A percentile compares a stretch with the other conserved stretches of the same genome.
These are phyloP conservation scores for Saccharomyces paradoxus DNA, from an alignment of 805 yeast species.

Conservation along the genomic window DNA sequence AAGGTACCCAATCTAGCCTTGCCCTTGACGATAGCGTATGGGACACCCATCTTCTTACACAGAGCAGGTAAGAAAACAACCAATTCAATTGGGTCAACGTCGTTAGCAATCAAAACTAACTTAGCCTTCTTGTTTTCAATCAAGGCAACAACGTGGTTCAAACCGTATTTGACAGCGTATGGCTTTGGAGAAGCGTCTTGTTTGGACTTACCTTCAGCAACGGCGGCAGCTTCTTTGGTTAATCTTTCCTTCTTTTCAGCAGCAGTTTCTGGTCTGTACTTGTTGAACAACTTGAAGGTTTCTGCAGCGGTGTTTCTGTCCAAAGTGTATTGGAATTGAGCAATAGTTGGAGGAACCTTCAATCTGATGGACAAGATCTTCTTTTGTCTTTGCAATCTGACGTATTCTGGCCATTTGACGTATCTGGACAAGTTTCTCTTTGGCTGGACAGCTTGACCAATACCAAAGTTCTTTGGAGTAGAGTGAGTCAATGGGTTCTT, in stretches of 20 bases:
- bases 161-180: constrained; percentile 93
- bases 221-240: constrained; percentile 97
- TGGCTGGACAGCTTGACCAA: constrained; percentile 93
- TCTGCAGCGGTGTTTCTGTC: constrained; percentile 99
- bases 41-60: constrained; percentile 98
- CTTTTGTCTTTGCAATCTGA: constrained; percentile 97
- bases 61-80: constrained; percentile 97
- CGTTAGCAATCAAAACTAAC: constrained; percentile 95
- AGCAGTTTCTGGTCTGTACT: constrained; percentile 96
- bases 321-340: constrained; percentile 91
- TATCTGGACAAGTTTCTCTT: constrained; percentile 93
- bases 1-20: constrained; percentile 97
- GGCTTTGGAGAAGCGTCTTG: constrained; percentile 97
- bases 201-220: constrained; percentile 95
- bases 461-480: constrained; percentile 88
- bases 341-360: constrained; percentile 97
- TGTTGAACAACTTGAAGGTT: constrained; percentile 94
- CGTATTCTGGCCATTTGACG: constrained; percentile 99
- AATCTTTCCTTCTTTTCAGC: constrained; percentile 99
- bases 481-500: constrained; percentile 86
- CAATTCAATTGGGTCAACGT: constrained; percentile 97
- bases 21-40: constrained; percentile 97
- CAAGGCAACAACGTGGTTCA: constrained; percentile 96
- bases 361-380: constrained; percentile 90
- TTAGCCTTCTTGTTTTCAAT: constrained; percentile 98